Conservation (phyloP, 352 stramenopile species). For the Elongisporangium prolatum region DNA sequence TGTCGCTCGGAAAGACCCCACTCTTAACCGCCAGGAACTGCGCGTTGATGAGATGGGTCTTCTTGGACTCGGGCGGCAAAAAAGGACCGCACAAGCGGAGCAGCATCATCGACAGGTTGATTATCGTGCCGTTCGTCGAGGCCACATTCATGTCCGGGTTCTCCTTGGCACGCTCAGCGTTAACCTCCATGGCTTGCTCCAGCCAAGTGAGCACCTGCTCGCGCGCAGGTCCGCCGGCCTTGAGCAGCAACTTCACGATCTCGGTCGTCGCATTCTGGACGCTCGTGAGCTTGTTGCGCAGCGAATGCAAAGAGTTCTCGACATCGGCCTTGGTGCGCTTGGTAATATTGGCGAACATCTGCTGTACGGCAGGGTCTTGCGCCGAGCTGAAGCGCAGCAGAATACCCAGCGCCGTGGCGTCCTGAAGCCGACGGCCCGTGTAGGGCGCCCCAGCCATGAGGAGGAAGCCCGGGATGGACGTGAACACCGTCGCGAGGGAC, state of each 20-base stretch:
- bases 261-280: constrained; percentile 55
- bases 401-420: constrained; percentile 73
- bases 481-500: constrained; percentile 53
- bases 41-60: constrained; percentile 64
- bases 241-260: constrained; percentile 65
- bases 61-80: constrained; percentile 70
- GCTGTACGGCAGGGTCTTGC: constrained; percentile 63
- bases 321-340: constrained; percentile 79
- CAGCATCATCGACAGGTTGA: constrained; percentile 77
- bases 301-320: constrained; percentile 57
- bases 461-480: constrained; percentile 64
- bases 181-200: constrained; percentile 70
- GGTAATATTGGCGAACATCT: constrained; percentile 84
- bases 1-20: constrained; percentile 57
- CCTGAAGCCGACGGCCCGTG: constrained; percentile 66
- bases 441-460: constrained; percentile 46
- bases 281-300: constrained; percentile 68
- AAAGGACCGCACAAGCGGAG: constrained; percentile 81
- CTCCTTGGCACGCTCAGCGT: constrained; percentile 72
- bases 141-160: constrained; percentile 68
- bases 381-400: constrained; percentile 71
- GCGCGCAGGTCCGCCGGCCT: constrained; percentile 44
- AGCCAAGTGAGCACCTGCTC: constrained; percentile 71
- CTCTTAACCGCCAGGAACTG: constrained; percentile 47
- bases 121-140: constrained; percentile 66